Evolutionary conservation across 768 basidiomycete genomes (phyloP).

Genomic region (Amanita inopinata): DNA sequence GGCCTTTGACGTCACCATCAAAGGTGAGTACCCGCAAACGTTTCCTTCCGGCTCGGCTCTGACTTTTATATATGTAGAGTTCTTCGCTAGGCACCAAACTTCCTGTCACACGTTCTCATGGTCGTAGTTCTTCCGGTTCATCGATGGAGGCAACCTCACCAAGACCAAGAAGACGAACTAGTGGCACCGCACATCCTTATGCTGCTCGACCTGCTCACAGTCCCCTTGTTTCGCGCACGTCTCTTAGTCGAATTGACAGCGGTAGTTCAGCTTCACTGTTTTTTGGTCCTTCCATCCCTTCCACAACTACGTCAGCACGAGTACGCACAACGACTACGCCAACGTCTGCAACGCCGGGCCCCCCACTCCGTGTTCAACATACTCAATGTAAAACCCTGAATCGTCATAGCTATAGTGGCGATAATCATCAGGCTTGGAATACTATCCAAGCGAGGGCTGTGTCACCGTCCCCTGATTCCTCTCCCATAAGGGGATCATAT

Average conservation of each 20-base stretch:
- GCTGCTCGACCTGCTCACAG: background rate
- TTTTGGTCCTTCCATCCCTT: slow-evolving; percentile 51
- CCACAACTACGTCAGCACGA: slow-evolving; percentile 15
- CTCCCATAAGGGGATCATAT: slow-evolving; percentile 24
- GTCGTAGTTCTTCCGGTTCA: slow-evolving; percentile 1
- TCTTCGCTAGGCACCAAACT: slow-evolving; percentile 2
- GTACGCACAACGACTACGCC: slow-evolving; percentile 21
- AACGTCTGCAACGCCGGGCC: slow-evolving; percentile 14
- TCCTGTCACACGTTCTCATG: background rate
- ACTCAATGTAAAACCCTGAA: slow-evolving; percentile 29
- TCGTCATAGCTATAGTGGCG: slow-evolving; percentile 61
- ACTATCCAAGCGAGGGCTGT: slow-evolving; percentile 28
- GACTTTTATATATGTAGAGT: slow-evolving; percentile 1
- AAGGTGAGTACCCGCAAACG: slow-evolving; percentile 23
- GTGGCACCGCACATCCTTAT: slow-evolving; percentile 5
- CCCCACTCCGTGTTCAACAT: slow-evolving; percentile 16
- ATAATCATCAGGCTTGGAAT: slow-evolving; percentile 26
- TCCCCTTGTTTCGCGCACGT: background rate
- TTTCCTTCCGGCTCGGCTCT: background rate
- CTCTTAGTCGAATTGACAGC: slow-evolving; percentile 3
- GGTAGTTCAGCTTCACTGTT: slow-evolving; percentile 46
- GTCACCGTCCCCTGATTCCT: slow-evolving; percentile 41
- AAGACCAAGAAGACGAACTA: background rate
- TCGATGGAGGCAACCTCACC: slow-evolving; percentile 7
- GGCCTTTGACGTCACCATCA: slow-evolving; percentile 32